Evolutionary conservation across 2,329 filamentous ascomycete genomes (phyloP).

Genomic region (Colletotrichum liriopes): DNA sequence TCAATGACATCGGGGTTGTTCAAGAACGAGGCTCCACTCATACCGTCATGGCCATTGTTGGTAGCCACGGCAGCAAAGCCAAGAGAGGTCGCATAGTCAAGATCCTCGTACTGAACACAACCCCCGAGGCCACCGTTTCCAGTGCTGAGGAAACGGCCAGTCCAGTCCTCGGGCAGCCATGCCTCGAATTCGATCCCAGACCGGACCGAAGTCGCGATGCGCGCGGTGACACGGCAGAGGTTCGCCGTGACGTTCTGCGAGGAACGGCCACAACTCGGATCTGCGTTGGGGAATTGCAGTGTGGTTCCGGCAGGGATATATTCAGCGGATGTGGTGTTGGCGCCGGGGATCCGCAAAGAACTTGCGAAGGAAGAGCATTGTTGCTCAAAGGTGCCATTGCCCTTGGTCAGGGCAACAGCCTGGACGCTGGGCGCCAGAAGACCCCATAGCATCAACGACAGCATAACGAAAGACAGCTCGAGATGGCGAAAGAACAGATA

Average conservation of each 20-base stretch:
- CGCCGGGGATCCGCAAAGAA: conserved; percentile 51
- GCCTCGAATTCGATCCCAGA: conserved; percentile 61
- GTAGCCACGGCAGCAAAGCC: conserved; percentile 63
- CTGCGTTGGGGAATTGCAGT: conserved; percentile 52
- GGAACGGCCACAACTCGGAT: conserved; percentile 53
- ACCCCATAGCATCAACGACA: conserved; percentile 3
- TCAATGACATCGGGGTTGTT: conserved; percentile 51
- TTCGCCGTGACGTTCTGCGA: conserved; percentile 45
- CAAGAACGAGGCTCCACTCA: conserved; percentile 49
- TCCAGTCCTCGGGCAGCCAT: conserved; percentile 63
- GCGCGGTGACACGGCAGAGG: conserved; percentile 49
- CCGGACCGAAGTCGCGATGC: conserved; percentile 55
- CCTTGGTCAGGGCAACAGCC: not conserved
- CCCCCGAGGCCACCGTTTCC: conserved; percentile 64
- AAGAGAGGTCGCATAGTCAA: conserved; percentile 57
- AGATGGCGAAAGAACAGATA: not conserved
- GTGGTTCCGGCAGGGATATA: conserved; percentile 52
- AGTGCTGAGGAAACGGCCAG: conserved; percentile 61
- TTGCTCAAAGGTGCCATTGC: conserved; percentile 6
- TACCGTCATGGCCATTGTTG: conserved; percentile 66
- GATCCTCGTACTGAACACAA: conserved; percentile 61
- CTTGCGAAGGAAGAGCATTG: conserved; percentile 48
- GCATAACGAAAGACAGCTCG: not conserved
- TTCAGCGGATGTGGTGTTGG: conserved; percentile 24
- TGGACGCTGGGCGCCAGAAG: not conserved